phyloP scores from a whole-genome alignment of 345 rosid genomes.

The Sonneratia alba region DNA sequence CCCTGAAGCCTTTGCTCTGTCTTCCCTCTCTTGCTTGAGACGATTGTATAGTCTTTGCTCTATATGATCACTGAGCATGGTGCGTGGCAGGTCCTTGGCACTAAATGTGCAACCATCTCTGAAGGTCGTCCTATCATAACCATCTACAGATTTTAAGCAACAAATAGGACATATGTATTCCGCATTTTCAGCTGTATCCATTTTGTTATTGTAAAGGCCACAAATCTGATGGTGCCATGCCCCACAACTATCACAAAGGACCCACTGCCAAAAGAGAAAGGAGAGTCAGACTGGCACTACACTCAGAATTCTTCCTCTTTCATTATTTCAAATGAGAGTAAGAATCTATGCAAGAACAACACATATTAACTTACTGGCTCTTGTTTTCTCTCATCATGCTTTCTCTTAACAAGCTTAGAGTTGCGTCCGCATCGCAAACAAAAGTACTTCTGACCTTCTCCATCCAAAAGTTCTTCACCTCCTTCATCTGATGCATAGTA shows the following conservation, averaged over 20 bases:
- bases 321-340: not conserved
- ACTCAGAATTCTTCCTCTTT: slow-evolving; percentile 3
- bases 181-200: slow-evolving; percentile 90
- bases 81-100: slow-evolving; percentile 79
- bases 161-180: slow-evolving; percentile 91
- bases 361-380: slow-evolving; percentile 53
- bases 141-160: slow-evolving; percentile 62
- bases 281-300: slow-evolving; percentile 12
- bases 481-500: slow-evolving; percentile 50
- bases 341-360: slow-evolving; percentile 2
- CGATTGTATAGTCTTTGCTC: slow-evolving; percentile 64
- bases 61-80: slow-evolving; percentile 80
- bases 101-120: slow-evolving; percentile 75
- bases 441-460: slow-evolving; percentile 63
- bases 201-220: slow-evolving; percentile 77
- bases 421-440: slow-evolving; percentile 74
- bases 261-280: slow-evolving; percentile 57
- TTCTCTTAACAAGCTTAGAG: slow-evolving; percentile 70
- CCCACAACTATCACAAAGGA: slow-evolving; percentile 95
- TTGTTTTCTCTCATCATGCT: slow-evolving; percentile 80
- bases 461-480: slow-evolving; percentile 35
- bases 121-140: slow-evolving; percentile 57
- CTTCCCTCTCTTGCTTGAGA: slow-evolving; percentile 68
- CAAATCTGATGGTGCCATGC: slow-evolving; percentile 98
- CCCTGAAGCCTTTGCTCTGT: slow-evolving; percentile 68